Evolutionary conservation across 2,329 filamentous ascomycete species (phyloP).

Genomic region (Thermoascus crustaceus): DNA sequence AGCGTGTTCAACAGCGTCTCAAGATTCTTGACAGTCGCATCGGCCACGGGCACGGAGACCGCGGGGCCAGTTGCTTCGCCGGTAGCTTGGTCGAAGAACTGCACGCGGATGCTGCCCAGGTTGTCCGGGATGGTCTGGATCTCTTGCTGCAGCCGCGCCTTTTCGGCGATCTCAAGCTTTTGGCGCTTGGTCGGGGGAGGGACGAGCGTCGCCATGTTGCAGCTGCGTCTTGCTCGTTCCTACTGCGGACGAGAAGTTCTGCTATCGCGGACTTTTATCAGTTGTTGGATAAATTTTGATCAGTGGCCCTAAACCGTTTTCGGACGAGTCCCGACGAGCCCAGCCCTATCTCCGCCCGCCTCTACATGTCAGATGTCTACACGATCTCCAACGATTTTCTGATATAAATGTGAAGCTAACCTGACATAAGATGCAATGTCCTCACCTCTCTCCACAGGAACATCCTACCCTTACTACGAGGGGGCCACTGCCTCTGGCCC

Average conservation of each 20-base stretch:
- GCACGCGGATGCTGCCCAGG: slow-evolving; percentile 70
- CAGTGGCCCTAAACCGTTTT: slow-evolving; percentile 4
- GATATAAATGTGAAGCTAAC: not conserved
- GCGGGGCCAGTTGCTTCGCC: slow-evolving; percentile 60
- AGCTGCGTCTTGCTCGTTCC: slow-evolving; percentile 2
- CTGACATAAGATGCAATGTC: not conserved
- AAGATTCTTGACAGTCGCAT: slow-evolving; percentile 82
- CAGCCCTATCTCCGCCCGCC: not conserved
- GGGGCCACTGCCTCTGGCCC: slow-evolving; percentile 13
- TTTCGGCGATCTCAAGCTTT: slow-evolving; percentile 64
- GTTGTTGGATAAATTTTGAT: slow-evolving; percentile 7
- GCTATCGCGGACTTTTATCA: slow-evolving; percentile 1
- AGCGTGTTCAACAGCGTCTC: slow-evolving; percentile 80
- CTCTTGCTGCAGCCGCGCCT: slow-evolving; percentile 66
- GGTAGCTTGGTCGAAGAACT: slow-evolving; percentile 76
- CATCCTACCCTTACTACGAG: slow-evolving; percentile 5
- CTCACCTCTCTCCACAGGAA: slow-evolving; percentile 4
- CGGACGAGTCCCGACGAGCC: slow-evolving; percentile 6
- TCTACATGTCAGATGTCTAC: slow-evolving; percentile 2
- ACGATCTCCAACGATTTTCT: not conserved
- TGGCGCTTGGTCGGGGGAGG: slow-evolving; percentile 88
- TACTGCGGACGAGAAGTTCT: not conserved
- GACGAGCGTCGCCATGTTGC: slow-evolving; percentile 65
- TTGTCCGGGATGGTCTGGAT: slow-evolving; percentile 58
- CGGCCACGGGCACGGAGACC: slow-evolving; percentile 69